phyloP scores from a whole-genome alignment of 163 green algal species.

The Dunaliella salina region DNA sequence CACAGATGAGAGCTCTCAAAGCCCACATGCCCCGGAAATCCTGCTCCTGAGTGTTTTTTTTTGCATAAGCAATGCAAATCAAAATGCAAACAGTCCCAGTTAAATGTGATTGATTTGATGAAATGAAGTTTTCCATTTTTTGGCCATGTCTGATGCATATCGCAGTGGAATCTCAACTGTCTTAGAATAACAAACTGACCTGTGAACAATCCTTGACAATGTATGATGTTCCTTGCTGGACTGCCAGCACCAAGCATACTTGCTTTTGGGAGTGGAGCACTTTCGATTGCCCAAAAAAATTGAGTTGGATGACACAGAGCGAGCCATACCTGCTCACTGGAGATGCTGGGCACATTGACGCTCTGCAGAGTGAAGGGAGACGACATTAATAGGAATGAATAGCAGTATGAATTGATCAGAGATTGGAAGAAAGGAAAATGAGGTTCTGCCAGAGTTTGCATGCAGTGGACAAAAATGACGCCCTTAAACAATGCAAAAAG shows the following conservation, averaged over 20 bases:
- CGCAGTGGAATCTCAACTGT: no score
- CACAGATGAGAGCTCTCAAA: neutral
- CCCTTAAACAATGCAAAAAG: no score
- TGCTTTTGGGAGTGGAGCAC: neutral
- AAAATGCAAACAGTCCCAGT: neutral
- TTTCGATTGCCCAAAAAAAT: no score
- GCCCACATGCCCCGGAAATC: neutral
- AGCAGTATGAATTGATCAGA: no score
- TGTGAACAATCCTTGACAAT: neutral
- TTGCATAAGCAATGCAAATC: neutral
- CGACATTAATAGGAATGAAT: no score
- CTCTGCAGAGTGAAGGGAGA: neutral
- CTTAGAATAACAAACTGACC: neutral
- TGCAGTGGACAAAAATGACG: no score
- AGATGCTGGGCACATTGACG: neutral
- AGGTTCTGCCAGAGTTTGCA: no score
- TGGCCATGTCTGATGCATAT: no score
- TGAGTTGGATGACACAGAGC: neutral
- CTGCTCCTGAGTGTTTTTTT: neutral
- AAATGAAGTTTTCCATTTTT: no score
- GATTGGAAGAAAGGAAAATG: no score
- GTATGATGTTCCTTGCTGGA: neutral
- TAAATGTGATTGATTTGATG: no score
- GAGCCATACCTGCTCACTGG: neutral
- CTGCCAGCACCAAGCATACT: neutral